Base-by-base conservation (phyloP, 1,284 basidiomycete genomes). In the Coriolopsis trogii region DNA sequence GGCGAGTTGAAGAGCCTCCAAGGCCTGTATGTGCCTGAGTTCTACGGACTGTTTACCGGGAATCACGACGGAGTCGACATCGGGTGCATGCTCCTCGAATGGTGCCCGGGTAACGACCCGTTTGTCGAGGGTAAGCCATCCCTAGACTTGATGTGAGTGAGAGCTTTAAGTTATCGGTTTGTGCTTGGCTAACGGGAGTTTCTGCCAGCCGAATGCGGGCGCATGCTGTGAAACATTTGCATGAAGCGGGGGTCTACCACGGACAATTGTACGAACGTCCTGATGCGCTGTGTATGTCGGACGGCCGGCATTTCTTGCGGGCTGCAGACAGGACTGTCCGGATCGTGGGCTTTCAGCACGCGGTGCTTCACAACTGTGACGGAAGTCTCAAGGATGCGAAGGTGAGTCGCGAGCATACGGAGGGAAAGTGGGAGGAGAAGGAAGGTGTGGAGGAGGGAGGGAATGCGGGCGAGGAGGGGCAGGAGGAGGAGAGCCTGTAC, bases 11-110 rank as follows among this genome's bases (percentile, higher is more conserved):
- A 20, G 33, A 1, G 6, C 1, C 51, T 61, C 28, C 61, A 61
- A 28, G 55, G 56, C 13, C 31, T 10, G 4, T 39, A 46, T 13
- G 61, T 60, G 10, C 61, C 61, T 6, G 29, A 38, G n/a, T 63
- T 56, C 53, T 57, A 55, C 26, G 61, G 59, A 2, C 33, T 63
- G 18, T 63, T 47, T 41, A 21, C 38, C 7, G 49, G 46, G 4
- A 43, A 20, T 26, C 15, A 49, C n/a, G 53, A 54, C 18, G 56
- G 49, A 10, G 28, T 51, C 7, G 37, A 57, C 4, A 29, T 61
- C 15, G 71, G 62, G 3, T 72, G 71, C 51, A 59, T 74, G 43
- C 51, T 78, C 21, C 54, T 77, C 33, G 75, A 77, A 54, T 67
- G 72, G 59, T 74, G 70, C 51, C 49, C 51, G 23, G 59, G 62